These are phyloP conservation scores for Cornus kousa DNA, from an alignment of 148 eudicot species.

Conservation along the genomic window DNA sequence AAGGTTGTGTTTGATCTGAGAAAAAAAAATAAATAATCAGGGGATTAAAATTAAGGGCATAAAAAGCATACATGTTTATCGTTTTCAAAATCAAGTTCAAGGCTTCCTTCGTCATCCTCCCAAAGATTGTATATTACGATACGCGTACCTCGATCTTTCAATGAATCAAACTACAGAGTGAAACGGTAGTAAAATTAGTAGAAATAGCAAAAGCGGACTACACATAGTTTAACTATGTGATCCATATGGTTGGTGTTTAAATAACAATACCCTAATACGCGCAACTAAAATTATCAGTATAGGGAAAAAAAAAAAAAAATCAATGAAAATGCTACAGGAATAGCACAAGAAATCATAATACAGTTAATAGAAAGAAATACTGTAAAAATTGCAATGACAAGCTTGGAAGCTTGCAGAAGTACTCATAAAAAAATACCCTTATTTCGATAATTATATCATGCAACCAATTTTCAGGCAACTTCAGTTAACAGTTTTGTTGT, in stretches of 20 bases:
- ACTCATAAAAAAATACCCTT: too few species aligned
- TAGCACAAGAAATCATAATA: too few species aligned
- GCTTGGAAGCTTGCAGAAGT: too few species aligned
- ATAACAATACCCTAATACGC: background rate
- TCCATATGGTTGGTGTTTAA: background rate
- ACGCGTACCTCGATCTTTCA: constrained; percentile 60
- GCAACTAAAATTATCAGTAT: background rate
- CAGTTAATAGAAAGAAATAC: too few species aligned
- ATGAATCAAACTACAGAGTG: constrained; percentile 40
- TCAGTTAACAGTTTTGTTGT: too few species aligned
- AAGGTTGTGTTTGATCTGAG: background rate
- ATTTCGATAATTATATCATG: too few species aligned
- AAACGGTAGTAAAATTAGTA: background rate
- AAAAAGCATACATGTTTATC: constrained; percentile 36
- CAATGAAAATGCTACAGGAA: too few species aligned
- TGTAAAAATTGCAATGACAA: too few species aligned
- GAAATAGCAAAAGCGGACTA: background rate
- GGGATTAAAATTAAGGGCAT: background rate
- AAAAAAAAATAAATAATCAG: background rate
- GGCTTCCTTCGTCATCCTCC: constrained; percentile 67
- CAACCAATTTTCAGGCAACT: too few species aligned
- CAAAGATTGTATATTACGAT: constrained; percentile 71
- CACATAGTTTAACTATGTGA: background rate
- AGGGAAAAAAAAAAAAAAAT: too few species aligned
- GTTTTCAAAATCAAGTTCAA: constrained; percentile 72